A percentile compares a stretch with the other conserved stretches of the same genome.
These are phyloP conservation scores for Boechera divaricarpa DNA, from an alignment of 345 rosid genomes.

Conservation along the genomic window DNA sequence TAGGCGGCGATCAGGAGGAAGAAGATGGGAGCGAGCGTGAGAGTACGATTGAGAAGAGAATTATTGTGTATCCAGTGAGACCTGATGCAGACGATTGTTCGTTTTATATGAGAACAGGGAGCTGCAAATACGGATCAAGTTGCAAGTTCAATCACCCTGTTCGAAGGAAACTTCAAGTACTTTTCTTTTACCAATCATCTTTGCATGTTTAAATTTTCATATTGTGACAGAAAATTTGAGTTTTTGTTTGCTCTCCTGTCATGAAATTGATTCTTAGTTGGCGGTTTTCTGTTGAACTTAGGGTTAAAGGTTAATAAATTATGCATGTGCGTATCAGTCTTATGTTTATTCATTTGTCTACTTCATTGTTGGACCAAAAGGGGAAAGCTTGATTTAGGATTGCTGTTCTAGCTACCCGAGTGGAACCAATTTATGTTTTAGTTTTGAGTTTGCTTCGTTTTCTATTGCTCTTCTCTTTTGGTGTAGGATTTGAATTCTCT, in stretches of 20 bases:
- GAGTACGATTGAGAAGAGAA: slow-evolving; percentile 39
- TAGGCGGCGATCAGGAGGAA: slow-evolving; percentile 20
- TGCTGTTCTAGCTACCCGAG: neutral
- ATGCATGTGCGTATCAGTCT: slow-evolving; percentile 18
- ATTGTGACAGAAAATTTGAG: neutral
- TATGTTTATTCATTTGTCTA: neutral
- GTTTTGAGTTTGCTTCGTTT: slow-evolving; percentile 4
- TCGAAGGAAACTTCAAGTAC: slow-evolving; percentile 69
- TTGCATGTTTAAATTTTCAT: slow-evolving; percentile 3
- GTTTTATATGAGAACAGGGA: slow-evolving; percentile 79
- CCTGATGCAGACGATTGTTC: slow-evolving; percentile 92
- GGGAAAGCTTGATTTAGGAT: slow-evolving; percentile 3
- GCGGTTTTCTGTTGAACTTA: neutral
- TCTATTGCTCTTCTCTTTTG: slow-evolving; percentile 8
- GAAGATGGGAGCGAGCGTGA: slow-evolving; percentile 29
- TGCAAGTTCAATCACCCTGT: slow-evolving; percentile 97
- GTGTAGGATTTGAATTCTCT: slow-evolving; percentile 16
- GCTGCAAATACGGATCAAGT: slow-evolving; percentile 84
- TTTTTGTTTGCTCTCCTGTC: neutral
- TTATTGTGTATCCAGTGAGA: slow-evolving; percentile 70
- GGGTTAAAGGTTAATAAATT: neutral
- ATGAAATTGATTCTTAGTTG: slow-evolving; percentile 14
- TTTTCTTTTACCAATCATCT: slow-evolving; percentile 7
- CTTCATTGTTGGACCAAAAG: slow-evolving; percentile 16
- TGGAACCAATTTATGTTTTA: neutral